Conservation (phyloP, 768 basidiomycete species). For the Scleroderma citrinum region DNA sequence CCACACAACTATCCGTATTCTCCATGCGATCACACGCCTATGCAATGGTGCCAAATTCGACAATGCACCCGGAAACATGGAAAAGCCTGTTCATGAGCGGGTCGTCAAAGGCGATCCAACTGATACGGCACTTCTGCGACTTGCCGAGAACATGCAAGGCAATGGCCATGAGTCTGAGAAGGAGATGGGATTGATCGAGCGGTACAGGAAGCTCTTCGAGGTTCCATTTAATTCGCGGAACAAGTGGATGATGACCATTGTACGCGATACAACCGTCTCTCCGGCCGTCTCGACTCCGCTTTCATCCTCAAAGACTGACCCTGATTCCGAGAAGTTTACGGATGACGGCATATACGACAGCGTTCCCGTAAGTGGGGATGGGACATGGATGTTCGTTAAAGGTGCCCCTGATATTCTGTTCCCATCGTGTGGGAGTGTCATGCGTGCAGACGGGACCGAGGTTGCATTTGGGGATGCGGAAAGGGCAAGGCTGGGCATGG, state of each 20-base stretch:
- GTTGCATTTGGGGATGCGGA: conserved; percentile 24
- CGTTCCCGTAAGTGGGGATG: background rate
- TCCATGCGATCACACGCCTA: conserved; percentile 42
- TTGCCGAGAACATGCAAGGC: conserved; percentile 26
- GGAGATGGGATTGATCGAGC: conserved; percentile 9
- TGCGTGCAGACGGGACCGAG: conserved; percentile 30
- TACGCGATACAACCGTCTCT: conserved; percentile 13
- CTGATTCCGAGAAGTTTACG: conserved; percentile 1
- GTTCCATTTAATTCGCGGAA: conserved; percentile 46
- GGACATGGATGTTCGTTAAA: conserved; percentile 41
- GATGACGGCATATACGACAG: background rate
- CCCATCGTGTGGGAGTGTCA: conserved; percentile 31
- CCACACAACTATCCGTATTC: conserved; percentile 20
- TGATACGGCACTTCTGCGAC: conserved; percentile 49
- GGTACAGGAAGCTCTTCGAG: conserved; percentile 27
- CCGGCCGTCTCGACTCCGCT: background rate
- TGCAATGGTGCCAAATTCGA: conserved; percentile 57
- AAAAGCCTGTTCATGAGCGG: conserved; percentile 27
- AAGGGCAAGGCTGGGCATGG: conserved; percentile 12
- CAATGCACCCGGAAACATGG: conserved; percentile 14
- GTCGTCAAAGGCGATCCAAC: conserved; percentile 44
- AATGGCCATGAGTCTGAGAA: background rate
- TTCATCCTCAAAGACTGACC: background rate
- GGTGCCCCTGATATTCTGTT: conserved; percentile 57
- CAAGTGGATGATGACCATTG: conserved; percentile 53